phyloP scores from a whole-genome alignment of 2,329 filamentous ascomycete species.

The Penicillium sp. region DNA sequence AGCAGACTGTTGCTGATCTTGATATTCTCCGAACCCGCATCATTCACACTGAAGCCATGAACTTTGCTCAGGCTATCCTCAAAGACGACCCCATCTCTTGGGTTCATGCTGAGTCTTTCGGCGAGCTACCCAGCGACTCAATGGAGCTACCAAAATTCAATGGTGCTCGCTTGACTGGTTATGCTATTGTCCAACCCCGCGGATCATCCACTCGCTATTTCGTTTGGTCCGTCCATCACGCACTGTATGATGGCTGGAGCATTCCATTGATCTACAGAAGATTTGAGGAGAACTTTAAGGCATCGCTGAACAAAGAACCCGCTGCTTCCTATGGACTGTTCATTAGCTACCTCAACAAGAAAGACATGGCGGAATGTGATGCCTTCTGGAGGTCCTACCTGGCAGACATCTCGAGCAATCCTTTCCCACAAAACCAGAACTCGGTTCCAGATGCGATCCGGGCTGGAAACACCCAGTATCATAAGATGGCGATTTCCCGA shows the following conservation, averaged over 20 bases:
- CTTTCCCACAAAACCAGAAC: conserved; percentile 31
- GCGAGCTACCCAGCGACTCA: conserved; percentile 25
- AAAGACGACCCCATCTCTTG: conserved; percentile 37
- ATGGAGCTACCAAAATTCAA: conserved; percentile 33
- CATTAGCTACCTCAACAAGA: conserved; percentile 31
- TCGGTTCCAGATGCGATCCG: conserved; percentile 20
- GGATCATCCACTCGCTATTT: conserved; percentile 37
- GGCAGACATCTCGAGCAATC: conserved; percentile 23
- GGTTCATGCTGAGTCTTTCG: conserved; percentile 30
- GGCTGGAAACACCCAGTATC: conserved; percentile 26
- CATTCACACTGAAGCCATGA: conserved; percentile 38
- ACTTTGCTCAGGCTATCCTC: conserved; percentile 44
- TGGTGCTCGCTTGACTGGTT: conserved; percentile 36
- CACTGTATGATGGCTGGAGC: conserved; percentile 54
- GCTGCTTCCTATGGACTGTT: conserved; percentile 30
- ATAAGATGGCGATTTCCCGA: conserved; percentile 24
- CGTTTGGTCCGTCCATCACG: conserved; percentile 54
- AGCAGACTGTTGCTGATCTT: conserved; percentile 44
- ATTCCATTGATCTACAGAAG: conserved; percentile 38
- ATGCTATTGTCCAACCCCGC: conserved; percentile 34
- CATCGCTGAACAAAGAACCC: conserved; percentile 5
- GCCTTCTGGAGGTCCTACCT: conserved; percentile 35
- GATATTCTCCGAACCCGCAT: conserved; percentile 53
- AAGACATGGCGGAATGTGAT: conserved; percentile 30
- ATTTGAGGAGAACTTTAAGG: conserved; percentile 38